A percentile compares a stretch with the other conserved stretches of the same genome.
Conservation (phyloP, 2,329 filamentous ascomycete species). For the Pseudogymnoascus sp. region DNA sequence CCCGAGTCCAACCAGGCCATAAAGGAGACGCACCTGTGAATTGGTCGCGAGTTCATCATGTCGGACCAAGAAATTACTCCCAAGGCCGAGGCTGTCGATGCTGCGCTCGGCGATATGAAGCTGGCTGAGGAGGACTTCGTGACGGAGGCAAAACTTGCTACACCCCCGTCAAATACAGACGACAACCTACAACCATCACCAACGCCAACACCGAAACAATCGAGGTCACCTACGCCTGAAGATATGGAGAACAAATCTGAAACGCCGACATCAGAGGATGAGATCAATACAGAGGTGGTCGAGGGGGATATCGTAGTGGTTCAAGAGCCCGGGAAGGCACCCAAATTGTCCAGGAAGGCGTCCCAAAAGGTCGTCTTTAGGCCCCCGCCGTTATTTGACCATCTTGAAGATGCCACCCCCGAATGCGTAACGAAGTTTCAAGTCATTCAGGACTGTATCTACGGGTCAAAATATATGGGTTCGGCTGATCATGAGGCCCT, state of each 20-base stretch:
- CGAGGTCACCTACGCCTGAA: slow-evolving; percentile 20
- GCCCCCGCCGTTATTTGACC: slow-evolving; percentile 57
- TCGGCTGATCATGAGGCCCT: slow-evolving; percentile 82
- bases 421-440: slow-evolving; percentile 72
- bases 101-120: slow-evolving; percentile 27
- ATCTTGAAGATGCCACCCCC: slow-evolving; percentile 68
- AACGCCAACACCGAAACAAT: slow-evolving; percentile 21
- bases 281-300: slow-evolving; percentile 41
- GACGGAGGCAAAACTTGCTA: slow-evolving; percentile 19
- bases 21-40: slow-evolving; percentile 5
- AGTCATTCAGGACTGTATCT: slow-evolving; percentile 76
- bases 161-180: slow-evolving; percentile 12
- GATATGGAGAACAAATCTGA: slow-evolving; percentile 16
- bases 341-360: slow-evolving; percentile 64
- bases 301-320: slow-evolving; percentile 55
- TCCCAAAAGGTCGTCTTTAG: slow-evolving; percentile 60
- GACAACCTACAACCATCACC: slow-evolving; percentile 17
- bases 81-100: slow-evolving; percentile 23
- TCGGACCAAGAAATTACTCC: slow-evolving; percentile 22
- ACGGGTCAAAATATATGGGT: slow-evolving; percentile 85
- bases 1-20: background rate
- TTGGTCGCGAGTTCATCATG: slow-evolving; percentile 18
- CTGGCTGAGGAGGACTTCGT: slow-evolving; percentile 20
- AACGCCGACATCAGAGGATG: slow-evolving; percentile 29
- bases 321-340: slow-evolving; percentile 54